Percentiles rank a stretch among this genome's conserved stretches.
Evolutionary conservation across 768 basidiomycete species (phyloP).

Genomic region (Daedaleopsis nitida): DNA sequence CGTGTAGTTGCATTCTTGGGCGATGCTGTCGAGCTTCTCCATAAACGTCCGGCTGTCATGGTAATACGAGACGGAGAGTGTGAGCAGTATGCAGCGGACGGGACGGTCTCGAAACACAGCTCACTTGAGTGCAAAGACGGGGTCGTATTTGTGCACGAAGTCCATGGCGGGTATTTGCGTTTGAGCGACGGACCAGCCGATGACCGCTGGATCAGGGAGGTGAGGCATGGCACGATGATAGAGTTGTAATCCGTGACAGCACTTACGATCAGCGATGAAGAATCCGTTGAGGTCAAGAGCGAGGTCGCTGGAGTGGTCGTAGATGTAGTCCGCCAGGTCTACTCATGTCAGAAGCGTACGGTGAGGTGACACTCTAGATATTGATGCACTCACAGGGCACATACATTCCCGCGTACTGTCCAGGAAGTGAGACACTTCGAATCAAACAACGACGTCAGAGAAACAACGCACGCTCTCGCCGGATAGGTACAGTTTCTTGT

Average conservation of each 20-base stretch:
- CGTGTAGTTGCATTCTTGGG: constrained; percentile 60
- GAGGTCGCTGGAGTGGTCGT: constrained; percentile 52
- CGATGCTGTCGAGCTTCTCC: constrained; percentile 52
- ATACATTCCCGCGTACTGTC: constrained; percentile 75
- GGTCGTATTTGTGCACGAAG: constrained; percentile 72
- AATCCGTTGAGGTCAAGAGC: constrained; percentile 66
- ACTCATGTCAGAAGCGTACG: background rate
- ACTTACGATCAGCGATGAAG: constrained; percentile 73
- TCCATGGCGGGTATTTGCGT: constrained; percentile 69
- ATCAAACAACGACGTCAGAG: no score
- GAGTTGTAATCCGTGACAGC: constrained; percentile 23
- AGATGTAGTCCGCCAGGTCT: constrained; percentile 81
- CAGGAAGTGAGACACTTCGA: background rate
- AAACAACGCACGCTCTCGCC: constrained; percentile 69
- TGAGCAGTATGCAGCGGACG: background rate
- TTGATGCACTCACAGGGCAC: constrained; percentile 46
- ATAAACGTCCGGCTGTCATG: constrained; percentile 61
- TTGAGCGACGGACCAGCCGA: constrained; percentile 55
- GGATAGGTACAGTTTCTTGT: constrained; percentile 67
- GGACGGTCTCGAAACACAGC: constrained; percentile 19
- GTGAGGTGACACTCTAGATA: no score
- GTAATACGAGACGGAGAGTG: background rate
- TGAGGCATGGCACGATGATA: background rate
- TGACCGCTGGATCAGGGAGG: background rate
- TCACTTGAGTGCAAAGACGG: constrained; percentile 75